phyloP scores from a whole-genome alignment of 31 red algal genomes.

The Porphyra umbilicalis region DNA sequence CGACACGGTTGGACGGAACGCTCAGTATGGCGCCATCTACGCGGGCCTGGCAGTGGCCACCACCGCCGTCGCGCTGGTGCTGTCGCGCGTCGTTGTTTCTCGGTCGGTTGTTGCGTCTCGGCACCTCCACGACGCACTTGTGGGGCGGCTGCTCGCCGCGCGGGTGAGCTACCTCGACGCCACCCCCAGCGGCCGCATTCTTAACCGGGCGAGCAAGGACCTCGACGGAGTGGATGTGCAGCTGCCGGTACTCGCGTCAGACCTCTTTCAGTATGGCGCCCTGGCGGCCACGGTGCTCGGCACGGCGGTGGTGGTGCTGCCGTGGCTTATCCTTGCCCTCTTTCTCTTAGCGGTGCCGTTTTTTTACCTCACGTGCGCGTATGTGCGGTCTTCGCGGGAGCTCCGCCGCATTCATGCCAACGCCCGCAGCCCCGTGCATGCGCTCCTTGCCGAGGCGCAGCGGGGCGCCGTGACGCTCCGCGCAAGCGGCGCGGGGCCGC shows the following conservation, averaged over 20 bases:
- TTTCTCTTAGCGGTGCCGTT: constrained; percentile 46
- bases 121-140: constrained; percentile 44
- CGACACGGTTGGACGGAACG: neutral
- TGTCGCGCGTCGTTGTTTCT: constrained; percentile 10
- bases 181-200: constrained; percentile 71
- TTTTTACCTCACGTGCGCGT: constrained; percentile 22
- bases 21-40: constrained; percentile 24
- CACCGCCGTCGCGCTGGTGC: constrained; percentile 10
- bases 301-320: constrained; percentile 25
- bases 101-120: constrained; percentile 31
- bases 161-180: constrained; percentile 66
- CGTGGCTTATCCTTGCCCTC: too few relatives aligned
- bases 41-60: constrained; percentile 17
- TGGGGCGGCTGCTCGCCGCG: constrained; percentile 41
- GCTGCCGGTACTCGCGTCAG: constrained; percentile 33
- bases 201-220: constrained; percentile 90
- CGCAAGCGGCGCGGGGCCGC: constrained; percentile 21
- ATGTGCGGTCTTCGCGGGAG: constrained; percentile 60
- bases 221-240: constrained; percentile 60
- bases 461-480: constrained; percentile 49
- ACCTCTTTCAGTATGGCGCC: constrained; percentile 25
- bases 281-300: constrained; percentile 24
- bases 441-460: constrained; percentile 59
- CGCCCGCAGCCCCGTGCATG: constrained; percentile 51
- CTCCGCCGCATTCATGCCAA: constrained; percentile 69